Evolutionary conservation across 2,329 filamentous ascomycete species (phyloP).

Genomic region (Fusarium algeriense): DNA sequence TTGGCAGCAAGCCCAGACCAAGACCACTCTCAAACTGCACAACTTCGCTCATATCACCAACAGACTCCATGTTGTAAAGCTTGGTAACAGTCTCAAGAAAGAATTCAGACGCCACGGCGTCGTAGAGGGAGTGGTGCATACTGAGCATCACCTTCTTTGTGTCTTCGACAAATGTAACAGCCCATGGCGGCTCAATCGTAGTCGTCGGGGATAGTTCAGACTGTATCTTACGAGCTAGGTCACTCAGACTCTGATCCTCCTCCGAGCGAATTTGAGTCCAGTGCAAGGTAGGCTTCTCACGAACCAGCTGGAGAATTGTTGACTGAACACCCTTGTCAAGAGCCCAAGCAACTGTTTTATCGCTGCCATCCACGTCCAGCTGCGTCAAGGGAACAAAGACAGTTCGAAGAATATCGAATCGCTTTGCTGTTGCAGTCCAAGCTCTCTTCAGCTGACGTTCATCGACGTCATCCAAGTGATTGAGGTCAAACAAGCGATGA

Average conservation of each 20-base stretch:
- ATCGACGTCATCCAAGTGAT: slow-evolving; percentile 11
- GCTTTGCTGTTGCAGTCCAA: slow-evolving; percentile 11
- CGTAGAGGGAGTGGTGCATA: slow-evolving; percentile 28
- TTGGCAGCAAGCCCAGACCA: not conserved
- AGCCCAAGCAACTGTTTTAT: slow-evolving; percentile 7
- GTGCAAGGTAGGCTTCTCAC: not conserved
- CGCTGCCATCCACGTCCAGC: not conserved
- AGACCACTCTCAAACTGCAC: slow-evolving; percentile 12
- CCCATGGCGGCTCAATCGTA: slow-evolving; percentile 3
- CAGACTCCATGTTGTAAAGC: slow-evolving; percentile 15
- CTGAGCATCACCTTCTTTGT: slow-evolving; percentile 23
- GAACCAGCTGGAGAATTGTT: slow-evolving; percentile 10
- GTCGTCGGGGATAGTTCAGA: slow-evolving; percentile 9
- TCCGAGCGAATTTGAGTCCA: slow-evolving; percentile 1
- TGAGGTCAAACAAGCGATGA: slow-evolving; percentile 22
- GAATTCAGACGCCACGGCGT: not conserved
- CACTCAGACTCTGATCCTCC: not conserved
- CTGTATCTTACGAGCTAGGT: slow-evolving; percentile 2
- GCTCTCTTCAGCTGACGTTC: slow-evolving; percentile 10
- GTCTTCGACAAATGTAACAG: slow-evolving; percentile 1
- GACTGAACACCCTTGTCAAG: slow-evolving; percentile 1
- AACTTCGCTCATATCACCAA: not conserved
- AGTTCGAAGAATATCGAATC: slow-evolving; percentile 23
- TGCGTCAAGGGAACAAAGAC: slow-evolving; percentile 16
- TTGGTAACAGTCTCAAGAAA: slow-evolving; percentile 12